These are phyloP conservation scores for Handroanthus guayacan DNA, from an alignment of 257 asterid genomes.

Conservation along the genomic window DNA sequence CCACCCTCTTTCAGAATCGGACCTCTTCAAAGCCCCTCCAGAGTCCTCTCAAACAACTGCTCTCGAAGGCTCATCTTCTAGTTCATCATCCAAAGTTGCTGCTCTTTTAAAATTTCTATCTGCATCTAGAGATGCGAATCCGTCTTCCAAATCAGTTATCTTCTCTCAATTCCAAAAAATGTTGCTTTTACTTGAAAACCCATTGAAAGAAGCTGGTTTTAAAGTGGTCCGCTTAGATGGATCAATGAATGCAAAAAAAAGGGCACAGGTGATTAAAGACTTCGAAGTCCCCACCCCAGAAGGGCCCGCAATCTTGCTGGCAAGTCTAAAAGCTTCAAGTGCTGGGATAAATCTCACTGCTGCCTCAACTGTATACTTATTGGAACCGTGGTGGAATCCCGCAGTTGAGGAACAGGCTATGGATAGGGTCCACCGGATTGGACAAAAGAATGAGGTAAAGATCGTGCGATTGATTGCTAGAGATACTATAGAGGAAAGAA, in stretches of 20 bases:
- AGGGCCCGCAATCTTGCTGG: conserved; percentile 85
- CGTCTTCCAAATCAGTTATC: conserved; percentile 68
- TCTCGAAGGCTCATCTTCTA: conserved; percentile 35
- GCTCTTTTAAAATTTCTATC: conserved; percentile 69
- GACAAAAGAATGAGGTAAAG: conserved; percentile 75
- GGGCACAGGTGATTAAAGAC: conserved; percentile 67
- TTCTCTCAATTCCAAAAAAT: conserved; percentile 85
- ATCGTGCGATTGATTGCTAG: conserved; percentile 80
- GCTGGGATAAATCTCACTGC: conserved; percentile 83
- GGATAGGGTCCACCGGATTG: conserved; percentile 95
- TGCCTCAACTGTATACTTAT: conserved; percentile 78
- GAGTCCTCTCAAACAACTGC: conserved; percentile 48
- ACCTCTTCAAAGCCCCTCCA: conserved; percentile 66
- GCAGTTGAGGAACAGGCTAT: conserved; percentile 95
- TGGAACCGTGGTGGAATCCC: conserved; percentile 99
- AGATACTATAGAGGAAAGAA: conserved; percentile 79
- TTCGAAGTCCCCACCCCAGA: conserved; percentile 60
- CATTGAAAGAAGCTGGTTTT: conserved; percentile 73
- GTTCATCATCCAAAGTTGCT: conserved; percentile 70
- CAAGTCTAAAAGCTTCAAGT: conserved; percentile 82
- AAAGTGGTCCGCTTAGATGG: conserved; percentile 78
- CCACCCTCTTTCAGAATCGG: conserved; percentile 66
- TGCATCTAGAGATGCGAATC: conserved; percentile 51
- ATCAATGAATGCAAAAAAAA: conserved; percentile 64
- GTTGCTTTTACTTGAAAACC: conserved; percentile 75